A percentile compares a stretch with the other conserved stretches of the same genome.
Evolutionary conservation across 352 stramenopile species (phyloP).

Genomic region (Globisporangium iwayamae): DNA sequence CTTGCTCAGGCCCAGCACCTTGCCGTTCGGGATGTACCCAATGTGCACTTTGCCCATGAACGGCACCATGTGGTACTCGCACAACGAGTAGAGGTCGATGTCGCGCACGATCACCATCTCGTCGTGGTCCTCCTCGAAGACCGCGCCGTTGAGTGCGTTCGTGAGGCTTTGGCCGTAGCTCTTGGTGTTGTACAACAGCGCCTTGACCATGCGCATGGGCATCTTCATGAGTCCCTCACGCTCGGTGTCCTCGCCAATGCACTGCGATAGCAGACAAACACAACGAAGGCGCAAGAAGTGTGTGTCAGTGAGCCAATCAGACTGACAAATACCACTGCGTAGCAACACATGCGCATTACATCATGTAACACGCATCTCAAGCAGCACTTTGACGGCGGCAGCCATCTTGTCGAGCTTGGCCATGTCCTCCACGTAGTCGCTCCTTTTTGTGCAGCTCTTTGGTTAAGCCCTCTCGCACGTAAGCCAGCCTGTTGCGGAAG

Average conservation of each 20-base stretch:
- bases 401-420: conserved; percentile 92
- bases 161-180: conserved; percentile 92
- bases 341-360: not conserved
- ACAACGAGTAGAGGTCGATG: conserved; percentile 99
- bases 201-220: conserved; percentile 96
- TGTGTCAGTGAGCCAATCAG: not conserved
- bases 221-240: conserved; percentile 96
- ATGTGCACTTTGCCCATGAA: conserved; percentile 98
- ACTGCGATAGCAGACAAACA: conserved; percentile 26
- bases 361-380: conserved; percentile 63
- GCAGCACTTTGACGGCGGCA: conserved; percentile 88
- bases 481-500: too few relatives aligned
- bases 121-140: conserved; percentile 98
- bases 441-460: not conserved
- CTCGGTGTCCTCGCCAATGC: conserved; percentile 92
- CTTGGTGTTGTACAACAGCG: conserved; percentile 95
- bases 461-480: too few relatives aligned
- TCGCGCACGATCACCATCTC: conserved; percentile 99
- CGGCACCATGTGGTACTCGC: conserved; percentile 99
- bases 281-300: conserved; percentile 1
- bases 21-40: conserved; percentile 93
- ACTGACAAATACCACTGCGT: too few relatives aligned
- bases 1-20: conserved; percentile 98
- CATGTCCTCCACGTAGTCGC: conserved; percentile 72
- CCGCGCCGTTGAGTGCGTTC: conserved; percentile 93